phyloP scores from a whole-genome alignment of 1,284 basidiomycete species.

The Mycena sp. region DNA sequence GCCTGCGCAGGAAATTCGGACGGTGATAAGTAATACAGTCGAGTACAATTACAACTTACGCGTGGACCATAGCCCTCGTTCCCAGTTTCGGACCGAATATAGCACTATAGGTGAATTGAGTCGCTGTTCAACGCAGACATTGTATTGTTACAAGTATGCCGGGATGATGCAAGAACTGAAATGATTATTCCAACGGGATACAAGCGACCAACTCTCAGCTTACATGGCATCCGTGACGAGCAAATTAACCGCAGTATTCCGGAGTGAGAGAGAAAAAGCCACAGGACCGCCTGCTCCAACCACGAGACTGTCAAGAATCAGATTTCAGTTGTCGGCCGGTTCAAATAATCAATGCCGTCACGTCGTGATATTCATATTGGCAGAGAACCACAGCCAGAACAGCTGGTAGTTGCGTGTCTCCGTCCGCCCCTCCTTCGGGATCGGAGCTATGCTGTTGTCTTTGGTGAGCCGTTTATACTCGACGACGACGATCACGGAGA shows the following conservation, averaged over 20 bases:
- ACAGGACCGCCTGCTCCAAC: conserved; percentile 77
- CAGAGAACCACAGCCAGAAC: conserved; percentile 81
- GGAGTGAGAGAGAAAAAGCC: conserved; percentile 70
- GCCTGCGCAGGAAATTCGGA: conserved; percentile 24
- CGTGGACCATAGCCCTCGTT: conserved; percentile 86
- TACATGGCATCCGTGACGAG: conserved; percentile 74
- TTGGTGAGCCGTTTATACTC: not conserved
- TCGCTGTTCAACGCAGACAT: not conserved
- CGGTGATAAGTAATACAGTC: not conserved
- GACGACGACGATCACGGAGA: not conserved
- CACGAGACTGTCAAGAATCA: conserved; percentile 52
- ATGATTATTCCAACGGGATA: not conserved
- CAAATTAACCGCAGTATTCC: conserved; percentile 76
- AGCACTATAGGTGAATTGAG: conserved; percentile 52
- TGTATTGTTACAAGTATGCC: not conserved
- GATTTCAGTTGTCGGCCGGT: not conserved
- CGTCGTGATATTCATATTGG: conserved; percentile 77
- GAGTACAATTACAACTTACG: conserved; percentile 37
- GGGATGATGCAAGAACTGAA: conserved; percentile 19
- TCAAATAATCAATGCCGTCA: conserved; percentile 35
- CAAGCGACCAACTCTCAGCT: conserved; percentile 49
- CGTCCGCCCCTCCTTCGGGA: conserved; percentile 49
- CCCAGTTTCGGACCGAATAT: conserved; percentile 88
- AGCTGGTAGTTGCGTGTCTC: conserved; percentile 75
- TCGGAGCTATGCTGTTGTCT: conserved; percentile 17